Evolutionary conservation across 148 eudicot species (phyloP), one percentile per base, ranked within the genome.

Genomic region (Cornus controversa): DNA sequence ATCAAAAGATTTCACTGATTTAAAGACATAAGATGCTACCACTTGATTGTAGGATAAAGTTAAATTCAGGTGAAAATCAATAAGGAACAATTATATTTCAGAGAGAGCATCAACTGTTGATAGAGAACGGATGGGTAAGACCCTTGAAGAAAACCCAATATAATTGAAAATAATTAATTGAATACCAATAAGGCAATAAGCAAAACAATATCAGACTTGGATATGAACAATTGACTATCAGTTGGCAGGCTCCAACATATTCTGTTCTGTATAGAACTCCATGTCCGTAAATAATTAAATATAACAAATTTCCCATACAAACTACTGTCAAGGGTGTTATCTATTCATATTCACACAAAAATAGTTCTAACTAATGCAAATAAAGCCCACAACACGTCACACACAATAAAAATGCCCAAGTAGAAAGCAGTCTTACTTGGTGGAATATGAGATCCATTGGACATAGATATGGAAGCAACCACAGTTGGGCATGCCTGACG

Each of bases 401-500:
- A 16, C 18, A 22, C 69, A 36, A 40, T 53, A 42, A 11, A 75
- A 75, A 75, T 7, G 5, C 7, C 37, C 8, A 25, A 11, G 27
- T 5, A 25, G 10, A 40, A 64, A 45, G 18, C 57, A 11, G 57
- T 62, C 92, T 88, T 86, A 93, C 98, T 79, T 81, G 85, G 87
- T 72, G 84, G 72, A 78, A 89, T 85, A 73, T 80, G 85, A 77
- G 95, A 86, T 77, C 92, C 95, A 87, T 92, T 91, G 22, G 97
- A 64, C 74, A 82, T 80, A 53, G 92, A 76, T 62, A 86, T 72
- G 31, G 90, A 66, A 75, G 86, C 76, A 85, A 81, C 86, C 65
- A 83, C 90, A 82, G 86, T 18, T 29, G 91, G 84, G 70, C 80
- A 82, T 73, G 90, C 74, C 74, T 91, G 93, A 47, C 54, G 84